These are phyloP conservation scores for Immersiella caudata DNA, from an alignment of 495 filamentous ascomycete species.

Conservation along the genomic window DNA sequence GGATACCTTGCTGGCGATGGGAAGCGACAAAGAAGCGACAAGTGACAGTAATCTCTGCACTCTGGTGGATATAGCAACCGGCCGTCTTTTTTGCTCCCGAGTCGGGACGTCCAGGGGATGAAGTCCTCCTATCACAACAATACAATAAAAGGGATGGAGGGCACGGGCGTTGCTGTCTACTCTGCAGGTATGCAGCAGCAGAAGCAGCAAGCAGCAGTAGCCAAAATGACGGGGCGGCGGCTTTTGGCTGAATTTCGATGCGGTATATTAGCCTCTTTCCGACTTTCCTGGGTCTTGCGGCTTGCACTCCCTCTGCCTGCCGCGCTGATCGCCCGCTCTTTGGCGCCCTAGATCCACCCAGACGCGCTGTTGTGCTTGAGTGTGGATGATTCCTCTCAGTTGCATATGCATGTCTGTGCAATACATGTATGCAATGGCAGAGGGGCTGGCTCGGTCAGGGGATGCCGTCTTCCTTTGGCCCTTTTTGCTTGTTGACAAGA, in stretches of 20 bases:
- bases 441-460: slow-evolving; percentile 15
- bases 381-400: slow-evolving; percentile 27
- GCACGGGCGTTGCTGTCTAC: not conserved
- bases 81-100: not conserved
- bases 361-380: slow-evolving; percentile 16
- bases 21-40: slow-evolving; percentile 16
- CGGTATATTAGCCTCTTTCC: slow-evolving; percentile 41
- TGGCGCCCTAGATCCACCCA: slow-evolving; percentile 24
- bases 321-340: slow-evolving; percentile 24
- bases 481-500: not conserved
- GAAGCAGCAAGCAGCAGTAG: slow-evolving; percentile 16
- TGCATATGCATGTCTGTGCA: slow-evolving; percentile 29
- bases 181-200: not conserved
- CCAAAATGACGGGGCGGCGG: slow-evolving; percentile 30
- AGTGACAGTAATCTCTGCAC: too few relatives aligned
- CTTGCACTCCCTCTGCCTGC: slow-evolving; percentile 25
- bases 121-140: not conserved
- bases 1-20: slow-evolving; percentile 26
- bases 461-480: slow-evolving; percentile 22
- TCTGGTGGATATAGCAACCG: not conserved
- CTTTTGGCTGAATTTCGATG: slow-evolving; percentile 44
- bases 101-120: not conserved
- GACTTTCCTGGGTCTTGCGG: slow-evolving; percentile 14
- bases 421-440: slow-evolving; percentile 20
- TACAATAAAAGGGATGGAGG: not conserved